Percentiles rank a stretch among this genome's conserved stretches.
phyloP scores from a whole-genome alignment of 2,329 filamentous ascomycete genomes.

The Hymenoscyphus infarciens region DNA sequence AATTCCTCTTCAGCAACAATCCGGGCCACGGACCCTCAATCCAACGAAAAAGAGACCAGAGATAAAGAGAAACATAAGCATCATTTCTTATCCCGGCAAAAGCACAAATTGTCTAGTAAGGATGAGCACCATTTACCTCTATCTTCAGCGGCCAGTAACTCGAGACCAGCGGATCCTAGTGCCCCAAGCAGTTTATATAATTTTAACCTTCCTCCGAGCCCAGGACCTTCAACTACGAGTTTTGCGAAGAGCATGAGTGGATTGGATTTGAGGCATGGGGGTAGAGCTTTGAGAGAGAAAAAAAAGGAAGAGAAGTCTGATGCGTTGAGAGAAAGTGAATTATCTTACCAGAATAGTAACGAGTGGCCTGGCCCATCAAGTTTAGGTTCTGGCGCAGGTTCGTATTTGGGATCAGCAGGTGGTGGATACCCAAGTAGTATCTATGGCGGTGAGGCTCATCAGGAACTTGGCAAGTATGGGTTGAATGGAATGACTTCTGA shows the following conservation, averaged over 20 bases:
- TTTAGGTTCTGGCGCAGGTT: slow-evolving; percentile 45
- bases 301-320: slow-evolving; percentile 64
- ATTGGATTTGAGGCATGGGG: slow-evolving; percentile 73
- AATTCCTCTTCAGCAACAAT: slow-evolving; percentile 77
- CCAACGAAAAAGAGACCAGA: slow-evolving; percentile 42
- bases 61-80: slow-evolving; percentile 74
- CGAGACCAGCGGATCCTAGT: slow-evolving; percentile 68
- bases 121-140: slow-evolving; percentile 70
- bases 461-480: slow-evolving; percentile 57
- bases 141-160: slow-evolving; percentile 74
- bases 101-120: slow-evolving; percentile 70
- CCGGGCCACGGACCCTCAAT: slow-evolving; percentile 54
- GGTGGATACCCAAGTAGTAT: slow-evolving; percentile 36
- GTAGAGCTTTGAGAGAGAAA: slow-evolving; percentile 74
- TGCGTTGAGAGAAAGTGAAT: slow-evolving; percentile 34
- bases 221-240: slow-evolving; percentile 57
- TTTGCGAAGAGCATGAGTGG: slow-evolving; percentile 84
- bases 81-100: slow-evolving; percentile 74
- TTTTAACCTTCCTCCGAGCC: slow-evolving; percentile 71
- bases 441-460: slow-evolving; percentile 48
- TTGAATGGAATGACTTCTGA: slow-evolving; percentile 69
- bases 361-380: slow-evolving; percentile 53
- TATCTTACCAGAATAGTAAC: slow-evolving; percentile 33
- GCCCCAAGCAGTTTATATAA: slow-evolving; percentile 75
- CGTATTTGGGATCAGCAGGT: slow-evolving; percentile 32